Percentiles rank a stretch among this genome's conserved stretches.
Conservation (phyloP, 768 basidiomycete genomes). For the Multifurca ochricompacta region DNA sequence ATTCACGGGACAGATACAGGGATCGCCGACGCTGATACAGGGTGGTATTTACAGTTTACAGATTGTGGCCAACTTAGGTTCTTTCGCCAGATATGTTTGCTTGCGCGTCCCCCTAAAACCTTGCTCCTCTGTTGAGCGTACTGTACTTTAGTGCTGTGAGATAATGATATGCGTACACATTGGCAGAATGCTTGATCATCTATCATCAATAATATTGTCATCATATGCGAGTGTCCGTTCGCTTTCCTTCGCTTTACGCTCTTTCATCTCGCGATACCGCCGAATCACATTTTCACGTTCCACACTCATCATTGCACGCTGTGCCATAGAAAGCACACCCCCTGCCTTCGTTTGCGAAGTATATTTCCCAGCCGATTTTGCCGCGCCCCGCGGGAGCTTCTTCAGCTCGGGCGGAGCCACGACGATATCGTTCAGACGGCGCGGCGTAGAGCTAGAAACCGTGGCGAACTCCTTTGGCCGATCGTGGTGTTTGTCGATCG, state of each 20-base stretch:
- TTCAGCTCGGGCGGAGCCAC: conserved; percentile 59
- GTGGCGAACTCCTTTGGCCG: conserved; percentile 41
- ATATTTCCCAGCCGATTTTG: conserved; percentile 1
- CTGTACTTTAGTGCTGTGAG: background rate
- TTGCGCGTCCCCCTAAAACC: background rate
- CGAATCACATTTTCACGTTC: conserved; percentile 64
- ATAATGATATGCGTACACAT: background rate
- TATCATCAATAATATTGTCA: background rate
- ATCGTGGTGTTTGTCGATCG: conserved; percentile 8
- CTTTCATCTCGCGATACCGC: conserved; percentile 64
- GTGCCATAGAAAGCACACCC: conserved; percentile 61
- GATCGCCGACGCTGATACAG: conserved; percentile 13
- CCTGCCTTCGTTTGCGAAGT: conserved; percentile 12
- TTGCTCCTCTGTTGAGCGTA: background rate
- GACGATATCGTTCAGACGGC: conserved; percentile 63
- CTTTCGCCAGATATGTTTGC: background rate
- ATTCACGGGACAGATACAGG: conserved; percentile 16
- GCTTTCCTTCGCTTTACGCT: conserved; percentile 28
- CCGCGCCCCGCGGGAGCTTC: conserved; percentile 44
- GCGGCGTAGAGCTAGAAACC: conserved; percentile 47
- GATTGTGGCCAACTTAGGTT: background rate
- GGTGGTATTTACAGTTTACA: background rate
- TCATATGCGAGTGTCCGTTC: background rate
- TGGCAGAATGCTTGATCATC: background rate
- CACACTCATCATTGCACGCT: conserved; percentile 67